These are phyloP conservation scores for Colletotrichum sp. DNA, from an alignment of 2,329 filamentous ascomycete species.

Conservation along the genomic window DNA sequence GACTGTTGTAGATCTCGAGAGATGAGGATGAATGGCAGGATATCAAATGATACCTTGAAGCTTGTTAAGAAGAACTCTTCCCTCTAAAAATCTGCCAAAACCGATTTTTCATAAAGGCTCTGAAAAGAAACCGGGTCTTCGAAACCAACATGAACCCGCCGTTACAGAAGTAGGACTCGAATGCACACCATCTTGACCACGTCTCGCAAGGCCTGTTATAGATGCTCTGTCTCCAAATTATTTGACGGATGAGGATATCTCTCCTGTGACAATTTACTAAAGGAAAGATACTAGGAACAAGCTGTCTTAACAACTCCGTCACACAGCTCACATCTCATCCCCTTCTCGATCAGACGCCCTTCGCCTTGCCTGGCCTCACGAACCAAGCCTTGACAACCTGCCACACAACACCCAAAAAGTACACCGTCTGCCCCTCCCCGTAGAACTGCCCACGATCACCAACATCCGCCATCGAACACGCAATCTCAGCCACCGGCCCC, in stretches of 20 bases:
- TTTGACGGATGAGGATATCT: too few species aligned
- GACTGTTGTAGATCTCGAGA: not conserved
- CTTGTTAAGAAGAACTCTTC: not conserved
- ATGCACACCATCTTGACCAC: too few species aligned
- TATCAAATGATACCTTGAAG: not conserved
- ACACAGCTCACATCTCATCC: not conserved
- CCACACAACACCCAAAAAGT: constrained; percentile 40
- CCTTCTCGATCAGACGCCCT: not conserved
- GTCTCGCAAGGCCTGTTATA: not conserved
- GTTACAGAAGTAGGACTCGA: not conserved
- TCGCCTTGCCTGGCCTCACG: constrained; percentile 19
- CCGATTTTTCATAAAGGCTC: too few species aligned
- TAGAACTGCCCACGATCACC: constrained; percentile 54
- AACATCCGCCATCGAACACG: constrained; percentile 49
- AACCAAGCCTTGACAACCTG: constrained; percentile 41
- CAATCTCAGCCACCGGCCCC: constrained; percentile 47
- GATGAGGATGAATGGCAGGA: not conserved
- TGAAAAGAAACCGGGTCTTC: not conserved
- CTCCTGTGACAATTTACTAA: too few species aligned
- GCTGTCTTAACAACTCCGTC: too few species aligned
- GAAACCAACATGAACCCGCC: not conserved
- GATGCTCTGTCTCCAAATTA: too few species aligned
- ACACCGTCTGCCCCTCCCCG: constrained; percentile 35
- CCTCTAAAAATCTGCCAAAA: not conserved
- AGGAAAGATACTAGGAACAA: not conserved